Evolutionary conservation across 2,329 filamentous ascomycete species (phyloP).

Genomic region (Trichoderma breve): DNA sequence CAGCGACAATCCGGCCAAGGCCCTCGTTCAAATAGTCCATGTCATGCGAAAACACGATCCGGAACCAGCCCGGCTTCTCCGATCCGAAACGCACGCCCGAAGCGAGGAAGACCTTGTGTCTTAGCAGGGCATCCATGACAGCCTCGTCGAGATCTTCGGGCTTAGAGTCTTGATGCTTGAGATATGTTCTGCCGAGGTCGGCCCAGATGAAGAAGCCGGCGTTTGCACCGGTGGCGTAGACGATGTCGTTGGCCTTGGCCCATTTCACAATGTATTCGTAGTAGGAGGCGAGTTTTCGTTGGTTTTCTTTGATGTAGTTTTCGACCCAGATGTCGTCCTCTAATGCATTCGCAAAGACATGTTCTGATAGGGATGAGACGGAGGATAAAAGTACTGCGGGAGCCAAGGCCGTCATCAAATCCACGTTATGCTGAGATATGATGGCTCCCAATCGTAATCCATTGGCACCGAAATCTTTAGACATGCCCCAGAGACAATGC

Average conservation of each 20-base stretch:
- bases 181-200: conserved; percentile 40
- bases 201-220: conserved; percentile 57
- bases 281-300: conserved; percentile 36
- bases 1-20: conserved; percentile 22
- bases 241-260: conserved; percentile 41
- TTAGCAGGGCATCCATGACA: conserved; percentile 32
- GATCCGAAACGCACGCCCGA: conserved; percentile 38
- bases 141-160: conserved; percentile 27
- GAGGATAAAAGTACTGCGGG: conserved; percentile 43
- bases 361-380: conserved; percentile 44
- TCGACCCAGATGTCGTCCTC: conserved; percentile 45
- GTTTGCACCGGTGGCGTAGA: conserved; percentile 47
- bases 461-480: conserved; percentile 56
- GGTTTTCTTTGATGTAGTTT: conserved; percentile 45
- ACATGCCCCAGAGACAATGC: conserved; percentile 50
- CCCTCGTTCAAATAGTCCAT: conserved; percentile 32
- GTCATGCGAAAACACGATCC: conserved; percentile 40
- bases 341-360: conserved; percentile 41
- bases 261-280: conserved; percentile 39
- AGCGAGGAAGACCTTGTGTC: conserved; percentile 36
- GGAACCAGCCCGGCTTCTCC: conserved; percentile 39
- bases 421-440: conserved; percentile 46
- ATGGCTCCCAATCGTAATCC: conserved; percentile 52
- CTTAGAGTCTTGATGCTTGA: conserved; percentile 18
- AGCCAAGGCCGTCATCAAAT: conserved; percentile 39